Percentiles rank a stretch among this genome's conserved stretches.
Conservation (phyloP, 148 eudicot species). For the Silene conica region DNA sequence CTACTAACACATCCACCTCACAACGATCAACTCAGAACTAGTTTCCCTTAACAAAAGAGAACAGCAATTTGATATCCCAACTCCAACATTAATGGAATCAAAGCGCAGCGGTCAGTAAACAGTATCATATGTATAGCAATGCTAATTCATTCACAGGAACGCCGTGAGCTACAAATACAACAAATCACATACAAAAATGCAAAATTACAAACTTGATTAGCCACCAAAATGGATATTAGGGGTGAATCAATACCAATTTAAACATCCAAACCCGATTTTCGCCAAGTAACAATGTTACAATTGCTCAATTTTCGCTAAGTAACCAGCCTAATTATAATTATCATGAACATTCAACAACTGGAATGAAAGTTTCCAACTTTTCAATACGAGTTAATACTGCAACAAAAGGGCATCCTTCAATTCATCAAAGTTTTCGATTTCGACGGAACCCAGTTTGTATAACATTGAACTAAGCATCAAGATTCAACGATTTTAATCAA, state of each 20-base stretch:
- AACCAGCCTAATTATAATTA: not conserved
- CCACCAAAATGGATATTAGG: not conserved
- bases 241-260: not conserved
- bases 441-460: not conserved
- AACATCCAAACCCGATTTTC: not conserved
- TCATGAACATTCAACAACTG: not conserved
- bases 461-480: not conserved
- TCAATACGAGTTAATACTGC: not conserved
- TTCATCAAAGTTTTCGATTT: not conserved
- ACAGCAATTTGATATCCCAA: no score
- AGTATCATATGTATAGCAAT: not conserved
- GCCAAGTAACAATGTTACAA: not conserved
- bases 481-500: not conserved
- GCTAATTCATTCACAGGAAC: not conserved
- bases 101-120: not conserved
- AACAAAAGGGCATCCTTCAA: slow-evolving; percentile 4
- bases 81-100: not conserved
- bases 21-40: no score
- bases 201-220: not conserved
- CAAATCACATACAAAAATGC: not conserved
- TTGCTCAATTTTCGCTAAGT: not conserved
- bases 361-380: not conserved
- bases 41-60: no score
- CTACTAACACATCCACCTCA: not conserved
- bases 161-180: not conserved